These are phyloP conservation scores for Hymenotorrendiella dingleyae DNA, from an alignment of 2,329 filamentous ascomycete genomes.

Conservation along the genomic window DNA sequence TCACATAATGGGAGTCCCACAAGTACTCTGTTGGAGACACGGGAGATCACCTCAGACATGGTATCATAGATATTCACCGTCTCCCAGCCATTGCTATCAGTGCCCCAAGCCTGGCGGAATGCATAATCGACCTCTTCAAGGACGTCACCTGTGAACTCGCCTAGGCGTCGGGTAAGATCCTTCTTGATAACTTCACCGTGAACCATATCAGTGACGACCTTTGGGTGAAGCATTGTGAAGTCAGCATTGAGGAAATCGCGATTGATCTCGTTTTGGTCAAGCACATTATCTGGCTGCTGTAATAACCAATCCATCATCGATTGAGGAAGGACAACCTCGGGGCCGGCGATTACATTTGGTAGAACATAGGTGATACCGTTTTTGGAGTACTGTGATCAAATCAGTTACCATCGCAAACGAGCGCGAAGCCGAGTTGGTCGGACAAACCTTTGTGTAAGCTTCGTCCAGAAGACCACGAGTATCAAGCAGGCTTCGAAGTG, in stretches of 20 bases:
- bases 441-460: conserved; percentile 18
- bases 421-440: background rate
- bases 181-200: conserved; percentile 32
- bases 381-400: conserved; percentile 34
- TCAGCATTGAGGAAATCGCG: conserved; percentile 34
- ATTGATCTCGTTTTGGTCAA: conserved; percentile 33
- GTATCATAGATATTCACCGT: conserved; percentile 22
- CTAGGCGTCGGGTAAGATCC: conserved; percentile 30
- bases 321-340: conserved; percentile 39
- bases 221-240: conserved; percentile 29
- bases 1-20: conserved; percentile 29
- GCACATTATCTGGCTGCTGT: conserved; percentile 34
- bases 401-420: background rate
- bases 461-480: conserved; percentile 17
- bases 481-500: conserved; percentile 12
- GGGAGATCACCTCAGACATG: conserved; percentile 24
- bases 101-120: conserved; percentile 23
- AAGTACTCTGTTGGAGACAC: conserved; percentile 27
- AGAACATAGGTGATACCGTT: conserved; percentile 37
- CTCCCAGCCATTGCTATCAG: conserved; percentile 22
- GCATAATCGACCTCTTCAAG: conserved; percentile 22
- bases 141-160: conserved; percentile 23
- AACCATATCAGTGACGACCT: conserved; percentile 29
- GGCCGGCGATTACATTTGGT: conserved; percentile 35
- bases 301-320: conserved; percentile 36